Conservation (phyloP, 73 alveolate species). For the Paramecium primaurelia region DNA sequence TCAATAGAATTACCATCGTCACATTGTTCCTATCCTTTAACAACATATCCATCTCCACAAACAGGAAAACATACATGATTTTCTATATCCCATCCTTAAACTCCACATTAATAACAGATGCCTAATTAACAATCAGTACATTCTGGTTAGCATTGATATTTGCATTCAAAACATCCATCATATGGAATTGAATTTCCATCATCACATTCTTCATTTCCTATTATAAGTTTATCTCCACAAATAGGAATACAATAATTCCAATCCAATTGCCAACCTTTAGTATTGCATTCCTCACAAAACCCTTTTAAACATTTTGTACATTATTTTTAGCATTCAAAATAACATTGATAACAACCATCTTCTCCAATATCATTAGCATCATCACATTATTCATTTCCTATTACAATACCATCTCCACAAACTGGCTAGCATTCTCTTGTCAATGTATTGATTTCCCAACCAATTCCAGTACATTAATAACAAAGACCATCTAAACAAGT, state of each 20-base stretch:
- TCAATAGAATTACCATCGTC: background rate
- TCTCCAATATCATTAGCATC: background rate
- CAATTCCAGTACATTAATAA: background rate
- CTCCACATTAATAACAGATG: conserved; percentile 34
- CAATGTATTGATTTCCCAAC: conserved; percentile 8
- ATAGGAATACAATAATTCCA: conserved; percentile 48
- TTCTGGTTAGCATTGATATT: conserved; percentile 23
- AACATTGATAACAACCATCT: background rate
- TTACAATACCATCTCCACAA: background rate
- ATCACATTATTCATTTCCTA: background rate
- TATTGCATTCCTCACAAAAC: background rate
- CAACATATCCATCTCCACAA: background rate
- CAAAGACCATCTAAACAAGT: background rate
- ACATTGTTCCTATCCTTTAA: background rate
- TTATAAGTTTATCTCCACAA: conserved; percentile 5
- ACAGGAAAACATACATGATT: conserved; percentile 42
- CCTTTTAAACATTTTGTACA: background rate
- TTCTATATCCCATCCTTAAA: conserved; percentile 40
- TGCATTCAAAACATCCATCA: conserved; percentile 59
- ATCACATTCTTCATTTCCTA: conserved; percentile 37
- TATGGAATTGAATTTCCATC: conserved; percentile 20
- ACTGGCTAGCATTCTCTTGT: conserved; percentile 7
- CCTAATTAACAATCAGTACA: conserved; percentile 57
- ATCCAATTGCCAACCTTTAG: background rate
- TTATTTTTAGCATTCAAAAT: background rate